Evolutionary conservation across 2,329 filamentous ascomycete genomes (phyloP), one percentile per base, ranked within the genome.

Genomic region (Coniochaeta ligniaria): DNA sequence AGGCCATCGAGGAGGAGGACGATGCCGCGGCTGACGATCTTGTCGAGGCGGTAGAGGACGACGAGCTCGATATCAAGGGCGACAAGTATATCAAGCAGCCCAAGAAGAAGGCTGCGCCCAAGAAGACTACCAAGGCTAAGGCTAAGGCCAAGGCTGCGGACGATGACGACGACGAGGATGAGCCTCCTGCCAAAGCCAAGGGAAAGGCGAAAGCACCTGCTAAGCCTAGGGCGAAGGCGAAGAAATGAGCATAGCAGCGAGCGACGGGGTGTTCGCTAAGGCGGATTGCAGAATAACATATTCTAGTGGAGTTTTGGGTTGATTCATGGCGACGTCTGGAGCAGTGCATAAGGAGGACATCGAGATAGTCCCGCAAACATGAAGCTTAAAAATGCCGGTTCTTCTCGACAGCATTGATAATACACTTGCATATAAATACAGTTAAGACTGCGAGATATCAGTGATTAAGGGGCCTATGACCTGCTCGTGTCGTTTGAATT

Each of bases 61-160:
- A 91, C 14, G 90, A 91, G 17, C 77, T 87, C n/a, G 92, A 96
- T 71, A 73, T 98, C 58, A 92, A 89, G 70, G 96, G 94, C 71
- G 95, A 99, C 75, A 98, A 97, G 74, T 97, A 96, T 70, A 93
- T 98, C 72, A 96, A 95, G 74, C 83, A 89, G 71, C 91, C 94
- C 14, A 97, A 96, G 80, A 86, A 84, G 65, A 92, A 81, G 79
- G 61, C 76, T 66, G 31, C 54, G n/a, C 54, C 54, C n/a, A 38
- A 69, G 70, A 75, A 75, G 65, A 20, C 43, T 20, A 14, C 43
- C 43, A 47, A 47, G 43, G 22, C 43, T 20, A 43, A 43, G 41
- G 3, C 41, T 6, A 43, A 43, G 41, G n/a, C 41, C 5, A 41
- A 41, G 38, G n/a, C 43, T 47, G 43, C 43, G 43, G 43, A 47